Evolutionary conservation across 2,329 filamentous ascomycete species (phyloP).

Genomic region (Mariannaea sp.): DNA sequence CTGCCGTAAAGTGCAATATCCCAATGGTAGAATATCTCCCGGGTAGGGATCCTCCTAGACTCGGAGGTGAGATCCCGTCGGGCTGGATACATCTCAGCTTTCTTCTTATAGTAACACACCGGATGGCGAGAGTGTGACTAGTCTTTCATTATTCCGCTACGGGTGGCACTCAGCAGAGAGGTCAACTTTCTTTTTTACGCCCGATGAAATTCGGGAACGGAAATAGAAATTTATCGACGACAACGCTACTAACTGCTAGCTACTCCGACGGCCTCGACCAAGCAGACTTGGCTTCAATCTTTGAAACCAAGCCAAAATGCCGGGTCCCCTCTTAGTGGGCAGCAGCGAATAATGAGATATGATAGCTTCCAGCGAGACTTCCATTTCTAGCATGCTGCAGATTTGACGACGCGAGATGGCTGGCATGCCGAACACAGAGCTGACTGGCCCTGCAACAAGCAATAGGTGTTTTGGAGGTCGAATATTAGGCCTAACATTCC

Average conservation of each 20-base stretch:
- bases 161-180: not conserved
- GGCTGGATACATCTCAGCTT: too few relatives aligned
- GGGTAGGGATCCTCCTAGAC: too few relatives aligned
- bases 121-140: not conserved
- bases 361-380: slow-evolving; percentile 2
- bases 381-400: slow-evolving; percentile 8
- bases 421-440: not conserved
- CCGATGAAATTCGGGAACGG: not conserved
- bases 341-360: slow-evolving; percentile 2
- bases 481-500: not conserved
- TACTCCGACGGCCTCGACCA: slow-evolving; percentile 2
- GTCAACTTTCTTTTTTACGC: not conserved
- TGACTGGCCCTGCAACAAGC: too few relatives aligned
- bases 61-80: too few relatives aligned
- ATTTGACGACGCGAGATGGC: not conserved
- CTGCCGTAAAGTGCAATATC: too few relatives aligned
- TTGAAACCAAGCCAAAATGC: not conserved
- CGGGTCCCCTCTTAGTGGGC: not conserved
- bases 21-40: not conserved
- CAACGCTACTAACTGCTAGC: not conserved
- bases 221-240: not conserved
- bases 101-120: too few relatives aligned
- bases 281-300: not conserved
- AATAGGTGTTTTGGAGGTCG: not conserved
- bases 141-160: not conserved